phyloP scores from a whole-genome alignment of 306 rosid genomes.

The Notholithocarpus densiflorus region DNA sequence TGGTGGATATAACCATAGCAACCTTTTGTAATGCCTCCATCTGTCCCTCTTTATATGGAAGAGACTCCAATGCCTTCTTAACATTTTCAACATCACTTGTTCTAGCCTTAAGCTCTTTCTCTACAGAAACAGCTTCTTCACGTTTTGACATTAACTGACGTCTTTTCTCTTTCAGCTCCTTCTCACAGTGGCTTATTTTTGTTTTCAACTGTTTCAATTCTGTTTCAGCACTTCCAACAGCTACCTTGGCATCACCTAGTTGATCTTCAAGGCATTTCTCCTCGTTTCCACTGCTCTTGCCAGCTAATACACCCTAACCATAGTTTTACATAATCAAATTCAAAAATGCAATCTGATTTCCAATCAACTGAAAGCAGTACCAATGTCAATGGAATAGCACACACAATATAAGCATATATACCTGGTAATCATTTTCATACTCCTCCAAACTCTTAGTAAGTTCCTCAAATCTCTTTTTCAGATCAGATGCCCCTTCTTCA shows the following conservation, averaged over 20 bases:
- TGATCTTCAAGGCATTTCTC: constrained; percentile 94
- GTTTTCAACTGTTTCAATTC: constrained; percentile 80
- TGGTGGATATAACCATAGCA: constrained; percentile 27
- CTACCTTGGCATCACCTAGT: constrained; percentile 79
- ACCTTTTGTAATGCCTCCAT: constrained; percentile 91
- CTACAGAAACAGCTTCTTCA: constrained; percentile 82
- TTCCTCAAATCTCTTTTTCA: constrained; percentile 63
- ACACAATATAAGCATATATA: constrained; percentile 23
- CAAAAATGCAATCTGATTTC: background rate
- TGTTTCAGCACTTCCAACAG: constrained; percentile 88
- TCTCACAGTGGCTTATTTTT: constrained; percentile 76
- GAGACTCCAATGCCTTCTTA: constrained; percentile 55
- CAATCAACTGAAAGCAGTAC: constrained; percentile 11
- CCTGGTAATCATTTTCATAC: constrained; percentile 87
- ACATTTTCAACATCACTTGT: constrained; percentile 61
- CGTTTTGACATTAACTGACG: constrained; percentile 69
- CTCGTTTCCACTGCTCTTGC: constrained; percentile 88
- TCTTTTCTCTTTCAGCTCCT: constrained; percentile 75
- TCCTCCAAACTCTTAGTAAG: constrained; percentile 69
- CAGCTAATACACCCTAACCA: constrained; percentile 79
- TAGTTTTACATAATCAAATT: constrained; percentile 10
- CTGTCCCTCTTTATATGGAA: constrained; percentile 73
- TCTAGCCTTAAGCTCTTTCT: constrained; percentile 62
- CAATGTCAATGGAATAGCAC: background rate
- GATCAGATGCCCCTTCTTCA: constrained; percentile 87